A percentile compares a stretch with the other conserved stretches of the same genome.
phyloP scores from a whole-genome alignment of 768 basidiomycete species.

The Boletus tylopilopsis region DNA sequence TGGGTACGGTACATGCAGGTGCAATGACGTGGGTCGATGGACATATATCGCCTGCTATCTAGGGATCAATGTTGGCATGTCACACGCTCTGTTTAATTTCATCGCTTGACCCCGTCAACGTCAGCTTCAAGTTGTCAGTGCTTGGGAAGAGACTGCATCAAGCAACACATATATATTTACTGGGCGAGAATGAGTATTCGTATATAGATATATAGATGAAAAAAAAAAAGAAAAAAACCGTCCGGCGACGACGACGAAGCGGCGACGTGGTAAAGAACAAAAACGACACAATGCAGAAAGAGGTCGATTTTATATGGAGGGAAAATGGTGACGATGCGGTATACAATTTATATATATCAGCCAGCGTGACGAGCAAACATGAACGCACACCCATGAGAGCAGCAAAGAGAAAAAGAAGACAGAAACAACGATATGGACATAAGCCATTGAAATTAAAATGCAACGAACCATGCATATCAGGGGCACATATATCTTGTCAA shows the following conservation, averaged over 20 bases:
- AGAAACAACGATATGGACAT: constrained; percentile 11
- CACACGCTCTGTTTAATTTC: too few species aligned
- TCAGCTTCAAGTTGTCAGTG: not conserved
- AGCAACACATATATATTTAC: constrained; percentile 26
- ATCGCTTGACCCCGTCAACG: not conserved
- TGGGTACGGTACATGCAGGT: too few species aligned
- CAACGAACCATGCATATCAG: constrained; percentile 23
- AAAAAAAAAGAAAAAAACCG: constrained; percentile 7
- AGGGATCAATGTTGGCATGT: too few species aligned
- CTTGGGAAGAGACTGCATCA: constrained; percentile 17
- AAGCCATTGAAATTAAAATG: constrained; percentile 21
- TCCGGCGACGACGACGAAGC: not conserved
- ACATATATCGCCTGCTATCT: too few species aligned
- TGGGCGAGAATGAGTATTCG: constrained; percentile 20
- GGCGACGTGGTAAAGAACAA: not conserved
- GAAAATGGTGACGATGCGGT: constrained; percentile 23
- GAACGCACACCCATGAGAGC: constrained; percentile 15
- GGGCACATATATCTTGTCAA: constrained; percentile 22
- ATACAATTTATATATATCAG: constrained; percentile 23
- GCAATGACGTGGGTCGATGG: too few species aligned
- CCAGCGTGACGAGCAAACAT: constrained; percentile 4
- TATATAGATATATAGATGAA: constrained; percentile 19
- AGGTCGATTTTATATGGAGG: constrained; percentile 12
- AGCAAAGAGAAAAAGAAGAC: constrained; percentile 1
- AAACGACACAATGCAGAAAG: not conserved